Percentiles rank a stretch among this genome's conserved stretches.
phyloP scores from a whole-genome alignment of 345 rosid species.

The Salix exigua region DNA sequence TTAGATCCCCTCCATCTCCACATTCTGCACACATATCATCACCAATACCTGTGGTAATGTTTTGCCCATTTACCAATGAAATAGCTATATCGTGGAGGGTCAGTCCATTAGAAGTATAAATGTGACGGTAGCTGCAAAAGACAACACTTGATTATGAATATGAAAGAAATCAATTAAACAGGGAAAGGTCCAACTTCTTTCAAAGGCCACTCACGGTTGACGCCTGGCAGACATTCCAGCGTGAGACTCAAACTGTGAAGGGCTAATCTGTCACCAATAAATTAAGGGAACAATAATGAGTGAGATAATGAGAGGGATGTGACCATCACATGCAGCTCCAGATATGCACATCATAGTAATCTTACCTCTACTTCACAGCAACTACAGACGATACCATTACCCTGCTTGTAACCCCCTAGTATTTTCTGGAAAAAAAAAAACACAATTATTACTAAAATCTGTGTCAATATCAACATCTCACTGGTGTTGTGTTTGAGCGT shows the following conservation, averaged over 20 bases:
- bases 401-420: constrained; percentile 77
- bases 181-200: constrained; percentile 4
- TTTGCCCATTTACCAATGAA: constrained; percentile 76
- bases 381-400: constrained; percentile 75
- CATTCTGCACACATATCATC: constrained; percentile 88
- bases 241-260: constrained; percentile 98
- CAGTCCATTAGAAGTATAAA: constrained; percentile 71
- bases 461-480: background rate
- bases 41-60: constrained; percentile 56
- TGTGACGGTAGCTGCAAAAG: constrained; percentile 78
- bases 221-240: constrained; percentile 99
- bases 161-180: constrained; percentile 9
- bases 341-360: background rate
- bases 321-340: background rate
- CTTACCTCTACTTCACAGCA: constrained; percentile 83
- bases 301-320: background rate
- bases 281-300: background rate
- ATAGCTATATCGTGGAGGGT: constrained; percentile 93
- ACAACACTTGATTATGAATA: constrained; percentile 6
- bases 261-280: constrained; percentile 65
- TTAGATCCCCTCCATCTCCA: constrained; percentile 77
- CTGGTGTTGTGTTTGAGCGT: background rate
- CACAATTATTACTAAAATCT: constrained; percentile 10
- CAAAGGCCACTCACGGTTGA: constrained; percentile 77
- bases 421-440: constrained; percentile 46